A percentile compares a stretch with the other conserved stretches of the same genome.
phyloP scores from a whole-genome alignment of 108 stramenopile species.

The Skeletonema marinoi region DNA sequence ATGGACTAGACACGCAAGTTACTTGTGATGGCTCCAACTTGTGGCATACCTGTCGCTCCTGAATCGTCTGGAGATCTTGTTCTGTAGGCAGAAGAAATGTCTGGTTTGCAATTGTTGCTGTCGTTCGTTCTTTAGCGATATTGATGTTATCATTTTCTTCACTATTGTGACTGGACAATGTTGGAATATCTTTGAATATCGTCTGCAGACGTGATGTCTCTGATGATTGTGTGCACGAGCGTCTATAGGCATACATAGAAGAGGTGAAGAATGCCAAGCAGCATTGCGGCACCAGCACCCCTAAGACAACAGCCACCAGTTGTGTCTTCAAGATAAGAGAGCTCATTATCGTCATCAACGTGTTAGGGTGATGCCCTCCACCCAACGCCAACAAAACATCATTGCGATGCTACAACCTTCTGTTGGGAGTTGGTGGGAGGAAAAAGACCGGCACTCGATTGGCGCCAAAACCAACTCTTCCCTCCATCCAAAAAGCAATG shows the following conservation, averaged over 20 bases:
- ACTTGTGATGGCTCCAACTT: constrained; percentile 15
- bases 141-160: neutral
- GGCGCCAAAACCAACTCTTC: no score
- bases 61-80: constrained; percentile 17
- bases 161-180: neutral
- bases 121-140: neutral
- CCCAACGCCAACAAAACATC: no score
- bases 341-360: no score
- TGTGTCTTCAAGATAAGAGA: neutral
- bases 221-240: neutral
- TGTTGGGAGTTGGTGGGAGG: no score
- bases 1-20: constrained; percentile 19
- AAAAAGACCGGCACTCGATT: no score
- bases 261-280: neutral
- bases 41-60: constrained; percentile 17
- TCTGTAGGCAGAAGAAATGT: constrained; percentile 24
- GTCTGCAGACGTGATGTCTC: neutral
- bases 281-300: neutral
- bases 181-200: neutral
- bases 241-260: neutral
- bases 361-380: no score
- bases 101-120: constrained; percentile 28
- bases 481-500: no score
- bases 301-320: neutral
- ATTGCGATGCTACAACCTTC: no score